Conservation (phyloP, 2,329 filamentous ascomycete genomes). For the Trichoderma atrobrunneum region DNA sequence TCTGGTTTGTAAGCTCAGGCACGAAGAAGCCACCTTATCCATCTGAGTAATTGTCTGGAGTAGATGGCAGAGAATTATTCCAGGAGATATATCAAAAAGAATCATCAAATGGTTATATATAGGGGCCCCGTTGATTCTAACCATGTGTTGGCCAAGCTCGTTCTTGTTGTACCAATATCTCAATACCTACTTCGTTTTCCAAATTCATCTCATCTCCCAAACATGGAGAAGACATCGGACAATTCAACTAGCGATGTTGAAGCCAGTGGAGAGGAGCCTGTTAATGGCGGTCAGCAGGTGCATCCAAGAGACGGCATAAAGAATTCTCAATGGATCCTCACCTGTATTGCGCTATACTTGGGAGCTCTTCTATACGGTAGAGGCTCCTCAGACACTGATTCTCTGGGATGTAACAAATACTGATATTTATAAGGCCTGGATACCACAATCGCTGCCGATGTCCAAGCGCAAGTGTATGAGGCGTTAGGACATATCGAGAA, state of each 20-base stretch:
- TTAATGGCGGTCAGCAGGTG: background rate
- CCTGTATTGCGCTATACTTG: background rate
- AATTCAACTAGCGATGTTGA: background rate
- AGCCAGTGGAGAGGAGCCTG: background rate
- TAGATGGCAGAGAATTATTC: background rate
- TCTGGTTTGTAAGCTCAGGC: background rate
- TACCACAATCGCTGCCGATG: constrained; percentile 51
- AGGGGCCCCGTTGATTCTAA: background rate
- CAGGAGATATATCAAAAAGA: background rate
- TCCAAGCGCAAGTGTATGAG: constrained; percentile 43
- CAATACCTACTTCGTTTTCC: background rate
- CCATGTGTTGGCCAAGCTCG: background rate
- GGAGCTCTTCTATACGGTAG: constrained; percentile 1
- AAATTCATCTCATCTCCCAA: background rate
- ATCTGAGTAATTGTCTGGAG: background rate
- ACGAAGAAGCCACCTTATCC: background rate
- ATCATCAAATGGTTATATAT: background rate
- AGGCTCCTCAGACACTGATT: constrained; percentile 27
- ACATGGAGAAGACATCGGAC: background rate
- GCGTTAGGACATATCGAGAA: constrained; percentile 36
- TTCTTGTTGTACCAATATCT: background rate
- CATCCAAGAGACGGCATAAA: background rate
- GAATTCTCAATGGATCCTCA: background rate
- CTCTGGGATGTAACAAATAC: background rate
- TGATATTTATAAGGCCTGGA: background rate